A percentile compares a stretch with the other conserved stretches of the same genome.
Evolutionary conservation across 2,329 filamentous ascomycete species (phyloP).

Genomic region (Xylaria sp.): DNA sequence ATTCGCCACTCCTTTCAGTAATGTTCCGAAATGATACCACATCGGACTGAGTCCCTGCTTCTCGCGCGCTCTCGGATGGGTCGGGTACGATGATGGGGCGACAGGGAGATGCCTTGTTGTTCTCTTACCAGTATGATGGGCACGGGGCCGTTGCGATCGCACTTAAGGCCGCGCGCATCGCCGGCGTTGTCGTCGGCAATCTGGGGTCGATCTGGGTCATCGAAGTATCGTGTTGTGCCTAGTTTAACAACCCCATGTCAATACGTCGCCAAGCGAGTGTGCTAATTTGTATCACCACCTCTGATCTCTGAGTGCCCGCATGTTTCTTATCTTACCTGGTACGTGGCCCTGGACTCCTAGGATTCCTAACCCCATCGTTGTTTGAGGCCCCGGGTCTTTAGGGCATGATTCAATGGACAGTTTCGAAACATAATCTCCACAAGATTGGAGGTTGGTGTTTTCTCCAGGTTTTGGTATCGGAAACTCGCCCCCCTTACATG

Average conservation of each 20-base stretch:
- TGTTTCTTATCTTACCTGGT: slow-evolving; percentile 70
- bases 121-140: slow-evolving; percentile 75
- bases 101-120: neutral
- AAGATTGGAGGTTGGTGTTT: neutral
- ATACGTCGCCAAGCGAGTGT: neutral
- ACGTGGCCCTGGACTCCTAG: slow-evolving; percentile 74
- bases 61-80: too few species aligned
- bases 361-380: slow-evolving; percentile 72
- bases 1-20: slow-evolving; percentile 10
- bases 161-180: slow-evolving; percentile 65
- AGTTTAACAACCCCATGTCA: slow-evolving; percentile 7
- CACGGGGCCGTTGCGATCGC: slow-evolving; percentile 68
- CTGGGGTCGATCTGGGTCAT: slow-evolving; percentile 58
- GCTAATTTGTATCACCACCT: neutral
- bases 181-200: slow-evolving; percentile 33
- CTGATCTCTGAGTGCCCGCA: neutral
- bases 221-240: slow-evolving; percentile 70
- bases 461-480: neutral
- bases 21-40: neutral
- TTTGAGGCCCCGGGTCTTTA: neutral
- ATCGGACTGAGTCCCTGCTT: neutral
- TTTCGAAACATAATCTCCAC: slow-evolving; percentile 4
- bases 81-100: too few species aligned
- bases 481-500: neutral
- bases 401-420: slow-evolving; percentile 1